Conservation (phyloP, 257 asterid species). For the Plantago ovata region DNA sequence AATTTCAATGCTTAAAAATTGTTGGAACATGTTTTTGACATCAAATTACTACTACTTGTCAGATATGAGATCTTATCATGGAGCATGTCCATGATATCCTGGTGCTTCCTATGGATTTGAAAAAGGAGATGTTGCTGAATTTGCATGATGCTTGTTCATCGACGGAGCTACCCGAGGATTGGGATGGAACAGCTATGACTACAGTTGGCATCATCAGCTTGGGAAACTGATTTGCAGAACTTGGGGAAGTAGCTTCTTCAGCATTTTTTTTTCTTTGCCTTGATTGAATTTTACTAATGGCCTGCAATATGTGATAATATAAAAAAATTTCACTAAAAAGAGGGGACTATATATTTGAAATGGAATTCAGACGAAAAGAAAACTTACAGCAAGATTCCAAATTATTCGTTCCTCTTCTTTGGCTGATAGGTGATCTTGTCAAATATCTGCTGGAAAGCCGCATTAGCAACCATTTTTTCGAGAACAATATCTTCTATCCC, state of each 20-base stretch:
- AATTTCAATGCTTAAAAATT: too few relatives aligned
- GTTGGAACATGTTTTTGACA: slow-evolving; percentile 12
- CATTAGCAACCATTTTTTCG: too few relatives aligned
- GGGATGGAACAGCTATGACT: slow-evolving; percentile 76
- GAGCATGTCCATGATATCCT: slow-evolving; percentile 71
- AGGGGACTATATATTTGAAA: too few relatives aligned
- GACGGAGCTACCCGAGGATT: slow-evolving; percentile 72
- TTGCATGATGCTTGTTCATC: slow-evolving; percentile 61
- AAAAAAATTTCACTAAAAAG: too few relatives aligned
- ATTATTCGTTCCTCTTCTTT: too few relatives aligned
- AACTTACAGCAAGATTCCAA: too few relatives aligned
- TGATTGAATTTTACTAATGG: slow-evolving; percentile 10
- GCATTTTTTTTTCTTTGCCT: slow-evolving; percentile 8
- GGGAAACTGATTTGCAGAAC: slow-evolving; percentile 81
- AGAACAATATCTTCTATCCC: too few relatives aligned
- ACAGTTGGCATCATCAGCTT: slow-evolving; percentile 83
- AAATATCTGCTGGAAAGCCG: too few relatives aligned
- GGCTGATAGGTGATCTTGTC: too few relatives aligned
- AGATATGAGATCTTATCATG: slow-evolving; percentile 71
- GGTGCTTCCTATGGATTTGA: slow-evolving; percentile 65
- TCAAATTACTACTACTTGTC: slow-evolving; percentile 22
- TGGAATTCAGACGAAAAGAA: too few relatives aligned
- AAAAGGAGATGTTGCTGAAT: slow-evolving; percentile 66
- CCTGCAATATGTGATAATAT: slow-evolving; percentile 5
- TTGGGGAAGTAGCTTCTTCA: slow-evolving; percentile 43